phyloP scores from a whole-genome alignment of 306 rosid genomes.

The Casuarina cunninghamiana region DNA sequence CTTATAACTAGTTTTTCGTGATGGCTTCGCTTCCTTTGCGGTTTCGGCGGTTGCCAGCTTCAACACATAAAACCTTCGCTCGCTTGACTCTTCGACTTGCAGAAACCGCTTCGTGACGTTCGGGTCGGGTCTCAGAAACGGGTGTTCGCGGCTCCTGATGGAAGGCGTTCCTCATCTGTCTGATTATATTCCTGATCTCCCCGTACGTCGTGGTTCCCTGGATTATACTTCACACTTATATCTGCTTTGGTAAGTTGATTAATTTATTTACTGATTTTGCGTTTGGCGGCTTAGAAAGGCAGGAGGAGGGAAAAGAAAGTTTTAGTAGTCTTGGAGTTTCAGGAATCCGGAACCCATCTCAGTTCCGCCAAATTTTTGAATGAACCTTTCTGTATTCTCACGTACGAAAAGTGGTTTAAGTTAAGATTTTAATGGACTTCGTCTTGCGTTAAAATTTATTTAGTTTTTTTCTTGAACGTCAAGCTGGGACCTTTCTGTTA shows the following conservation, averaged over 20 bases:
- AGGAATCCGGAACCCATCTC: background rate
- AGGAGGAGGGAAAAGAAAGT: background rate
- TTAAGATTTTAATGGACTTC: no score
- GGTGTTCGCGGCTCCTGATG: slow-evolving; percentile 27
- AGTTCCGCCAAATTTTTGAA: background rate
- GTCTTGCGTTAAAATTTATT: no score
- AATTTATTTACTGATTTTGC: background rate
- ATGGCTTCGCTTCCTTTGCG: no score
- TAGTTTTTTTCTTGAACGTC: background rate
- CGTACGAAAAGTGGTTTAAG: no score
- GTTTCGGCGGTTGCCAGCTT: no score
- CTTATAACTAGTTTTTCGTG: no score
- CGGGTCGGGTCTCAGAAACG: slow-evolving; percentile 8
- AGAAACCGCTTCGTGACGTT: background rate
- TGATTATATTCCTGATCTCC: slow-evolving; percentile 72
- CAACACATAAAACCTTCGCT: background rate
- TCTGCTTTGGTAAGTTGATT: background rate
- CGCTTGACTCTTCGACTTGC: background rate
- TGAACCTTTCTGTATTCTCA: no score
- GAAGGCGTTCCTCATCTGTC: slow-evolving; percentile 79
- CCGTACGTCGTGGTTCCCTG: slow-evolving; percentile 47
- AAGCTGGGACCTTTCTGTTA: background rate
- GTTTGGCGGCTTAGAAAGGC: background rate
- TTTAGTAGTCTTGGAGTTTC: background rate
- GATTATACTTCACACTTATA: background rate